Conservation (phyloP, 768 basidiomycete species). For the Favolaschia claudopus region DNA sequence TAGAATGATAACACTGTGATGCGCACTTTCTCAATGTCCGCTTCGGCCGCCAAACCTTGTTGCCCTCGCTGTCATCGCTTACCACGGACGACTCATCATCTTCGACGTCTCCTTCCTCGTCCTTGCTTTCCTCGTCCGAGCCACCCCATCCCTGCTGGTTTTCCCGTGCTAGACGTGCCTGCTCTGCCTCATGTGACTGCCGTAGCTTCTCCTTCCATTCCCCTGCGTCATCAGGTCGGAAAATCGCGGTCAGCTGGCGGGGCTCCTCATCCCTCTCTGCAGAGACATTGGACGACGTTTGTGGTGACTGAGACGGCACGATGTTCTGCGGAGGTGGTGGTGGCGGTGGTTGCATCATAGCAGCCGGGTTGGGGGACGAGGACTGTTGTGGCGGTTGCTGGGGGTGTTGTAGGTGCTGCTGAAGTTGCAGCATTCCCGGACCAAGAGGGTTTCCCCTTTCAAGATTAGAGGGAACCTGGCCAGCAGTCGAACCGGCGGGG, state of each 20-base stretch:
- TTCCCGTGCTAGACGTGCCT: slow-evolving; percentile 52
- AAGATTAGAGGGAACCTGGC: slow-evolving; percentile 49
- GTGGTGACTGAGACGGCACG: slow-evolving; percentile 40
- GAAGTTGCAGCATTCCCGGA: slow-evolving; percentile 48
- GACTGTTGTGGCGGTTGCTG: slow-evolving; percentile 33
- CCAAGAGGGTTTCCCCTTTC: slow-evolving; percentile 61
- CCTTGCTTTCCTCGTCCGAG: slow-evolving; percentile 72
- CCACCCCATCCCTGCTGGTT: slow-evolving; percentile 56
- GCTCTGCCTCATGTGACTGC: slow-evolving; percentile 69
- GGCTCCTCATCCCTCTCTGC: slow-evolving; percentile 57
- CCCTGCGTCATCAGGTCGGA: slow-evolving; percentile 83
- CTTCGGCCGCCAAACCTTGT: slow-evolving; percentile 85
- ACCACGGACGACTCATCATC: slow-evolving; percentile 72
- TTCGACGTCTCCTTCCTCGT: slow-evolving; percentile 73
- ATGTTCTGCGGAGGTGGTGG: too few species aligned
- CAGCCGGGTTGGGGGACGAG: slow-evolving; percentile 38
- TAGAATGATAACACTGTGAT: slow-evolving; percentile 26
- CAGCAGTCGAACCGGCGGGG: slow-evolving; percentile 49
- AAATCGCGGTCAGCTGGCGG: slow-evolving; percentile 78
- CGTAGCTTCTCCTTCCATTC: slow-evolving; percentile 88
- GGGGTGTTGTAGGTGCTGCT: slow-evolving; percentile 44
- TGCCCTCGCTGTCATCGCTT: slow-evolving; percentile 71
- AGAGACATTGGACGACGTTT: slow-evolving; percentile 34
- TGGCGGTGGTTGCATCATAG: slow-evolving; percentile 35
- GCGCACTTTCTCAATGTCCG: slow-evolving; percentile 90